phyloP scores from a whole-genome alignment of 1,139 yeast genomes.

The Saccharomyces hybrid region DNA sequence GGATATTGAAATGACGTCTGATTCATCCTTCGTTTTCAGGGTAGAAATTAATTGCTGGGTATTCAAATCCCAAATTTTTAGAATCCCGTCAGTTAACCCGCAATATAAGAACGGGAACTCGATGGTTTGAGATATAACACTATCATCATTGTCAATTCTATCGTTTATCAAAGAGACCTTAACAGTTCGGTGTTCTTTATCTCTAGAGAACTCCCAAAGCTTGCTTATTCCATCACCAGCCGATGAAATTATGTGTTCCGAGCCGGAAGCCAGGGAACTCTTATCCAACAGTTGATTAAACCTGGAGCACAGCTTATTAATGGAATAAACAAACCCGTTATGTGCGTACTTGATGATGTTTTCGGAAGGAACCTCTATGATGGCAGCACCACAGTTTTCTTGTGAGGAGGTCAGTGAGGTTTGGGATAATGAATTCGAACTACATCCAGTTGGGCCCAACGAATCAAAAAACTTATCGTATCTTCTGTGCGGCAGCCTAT shows the following conservation, averaged over 20 bases:
- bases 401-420: slow-evolving; percentile 1
- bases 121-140: slow-evolving; percentile 60
- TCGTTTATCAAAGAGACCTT: slow-evolving; percentile 14
- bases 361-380: slow-evolving; percentile 58
- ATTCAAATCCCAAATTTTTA: slow-evolving; percentile 77
- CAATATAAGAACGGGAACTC: slow-evolving; percentile 65
- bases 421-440: slow-evolving; percentile 1
- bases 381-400: slow-evolving; percentile 9
- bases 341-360: slow-evolving; percentile 79
- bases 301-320: slow-evolving; percentile 33
- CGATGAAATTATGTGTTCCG: slow-evolving; percentile 50
- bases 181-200: slow-evolving; percentile 8
- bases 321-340: slow-evolving; percentile 78
- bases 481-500: slow-evolving; percentile 63
- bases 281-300: slow-evolving; percentile 6
- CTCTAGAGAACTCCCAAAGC: slow-evolving; percentile 50
- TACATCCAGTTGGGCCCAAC: slow-evolving; percentile 66
- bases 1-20: slow-evolving; percentile 47
- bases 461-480: slow-evolving; percentile 89
- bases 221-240: slow-evolving; percentile 89
- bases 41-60: slow-evolving; percentile 67
- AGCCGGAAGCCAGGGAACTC: slow-evolving; percentile 15
- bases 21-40: slow-evolving; percentile 40
- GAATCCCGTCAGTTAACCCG: slow-evolving; percentile 64
- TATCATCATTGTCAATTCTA: slow-evolving; percentile 57